Evolutionary conservation across 2,329 filamentous ascomycete species (phyloP), one percentile per base, ranked within the genome.

Genomic region (Pseudogymnoascus sp.): DNA sequence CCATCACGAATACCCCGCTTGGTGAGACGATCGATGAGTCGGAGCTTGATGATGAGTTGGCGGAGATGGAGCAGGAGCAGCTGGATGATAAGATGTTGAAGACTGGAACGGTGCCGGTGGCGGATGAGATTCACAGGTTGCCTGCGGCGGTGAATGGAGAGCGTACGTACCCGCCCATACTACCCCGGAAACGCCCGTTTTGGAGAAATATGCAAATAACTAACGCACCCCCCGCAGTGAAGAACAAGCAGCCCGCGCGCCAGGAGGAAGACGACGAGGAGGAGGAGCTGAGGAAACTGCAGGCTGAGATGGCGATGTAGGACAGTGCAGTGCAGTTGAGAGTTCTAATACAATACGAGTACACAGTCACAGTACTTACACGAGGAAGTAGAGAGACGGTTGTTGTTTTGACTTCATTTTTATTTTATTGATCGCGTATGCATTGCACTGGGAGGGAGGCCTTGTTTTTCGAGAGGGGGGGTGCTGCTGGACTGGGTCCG

Each of bases 301-400:
- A 96, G 75, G 92, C 91, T 36, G 93, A 97, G 77, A 97, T 97
- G 93, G 92, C 92, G 67, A 96, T 97, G 88, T 96, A 76, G 76
- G 71, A 22, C 16, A 45, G 28, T 61, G 42, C 16, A 45, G 28
- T 61, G 42, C 11, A 59, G 25, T 19, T 8, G 6, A 28, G 41
- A 45, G 41, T 25, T 45, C 41, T 25, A 45, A 45, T 45, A 45
- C 41, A 45, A 45, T 45, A 45, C 41, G 22, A 45, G 22, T 9
- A 41, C 38, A 19, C 41, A 25, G 4, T 9, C 19, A 42, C 39
- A 23, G 39, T 42, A 39, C 9, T 19, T 2, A 45, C 19, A 41
- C 41, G n/a, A 11, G 12, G 22, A 45, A 14, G 22, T 19, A 4
- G 39, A 42, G 39, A 23, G 19, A 42, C 9, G 39, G 39, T 22